Percentiles rank a stretch among this genome's conserved stretches.
Conservation (phyloP, 129 eudicot species). For the Lonicera japonica region DNA sequence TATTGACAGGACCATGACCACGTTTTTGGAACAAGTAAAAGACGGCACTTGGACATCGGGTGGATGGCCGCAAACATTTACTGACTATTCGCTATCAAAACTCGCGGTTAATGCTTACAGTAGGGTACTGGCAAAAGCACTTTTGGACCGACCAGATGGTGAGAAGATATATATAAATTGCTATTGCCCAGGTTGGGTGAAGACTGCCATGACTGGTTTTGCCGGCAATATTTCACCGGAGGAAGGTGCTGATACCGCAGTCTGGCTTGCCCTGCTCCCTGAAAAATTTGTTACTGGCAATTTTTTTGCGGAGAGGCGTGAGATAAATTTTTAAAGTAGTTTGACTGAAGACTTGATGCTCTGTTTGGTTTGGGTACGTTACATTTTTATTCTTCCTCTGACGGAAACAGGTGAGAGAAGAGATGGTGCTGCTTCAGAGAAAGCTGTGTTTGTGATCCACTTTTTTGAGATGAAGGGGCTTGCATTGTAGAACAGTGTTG, state of each 20-base stretch:
- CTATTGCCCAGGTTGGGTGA: conserved; percentile 98
- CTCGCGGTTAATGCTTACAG: conserved; percentile 76
- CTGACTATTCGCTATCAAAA: conserved; percentile 86
- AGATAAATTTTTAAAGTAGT: conserved; percentile 52
- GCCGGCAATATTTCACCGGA: conserved; percentile 69
- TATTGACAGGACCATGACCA: conserved; percentile 51
- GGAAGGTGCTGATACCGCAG: conserved; percentile 87
- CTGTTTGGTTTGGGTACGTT: neutral
- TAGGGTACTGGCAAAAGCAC: conserved; percentile 50
- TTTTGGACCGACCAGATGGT: conserved; percentile 64
- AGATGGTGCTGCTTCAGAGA: conserved; percentile 12
- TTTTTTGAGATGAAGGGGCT: conserved; percentile 1
- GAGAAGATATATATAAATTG: conserved; percentile 63
- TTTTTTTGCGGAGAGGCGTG: conserved; percentile 94
- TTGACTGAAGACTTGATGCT: neutral
- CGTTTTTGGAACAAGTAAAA: conserved; percentile 70
- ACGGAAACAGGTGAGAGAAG: conserved; percentile 10
- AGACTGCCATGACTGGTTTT: conserved; percentile 95
- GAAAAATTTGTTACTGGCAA: conserved; percentile 62
- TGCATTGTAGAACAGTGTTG: neutral
- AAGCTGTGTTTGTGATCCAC: conserved; percentile 13
- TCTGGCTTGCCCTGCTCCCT: conserved; percentile 92
- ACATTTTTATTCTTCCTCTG: conserved; percentile 5
- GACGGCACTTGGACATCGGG: conserved; percentile 74
- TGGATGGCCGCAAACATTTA: conserved; percentile 79